Evolutionary conservation across 2,329 filamentous ascomycete species (phyloP), one percentile per base, ranked within the genome.

Genomic region (Fusarium albosuccineum): DNA sequence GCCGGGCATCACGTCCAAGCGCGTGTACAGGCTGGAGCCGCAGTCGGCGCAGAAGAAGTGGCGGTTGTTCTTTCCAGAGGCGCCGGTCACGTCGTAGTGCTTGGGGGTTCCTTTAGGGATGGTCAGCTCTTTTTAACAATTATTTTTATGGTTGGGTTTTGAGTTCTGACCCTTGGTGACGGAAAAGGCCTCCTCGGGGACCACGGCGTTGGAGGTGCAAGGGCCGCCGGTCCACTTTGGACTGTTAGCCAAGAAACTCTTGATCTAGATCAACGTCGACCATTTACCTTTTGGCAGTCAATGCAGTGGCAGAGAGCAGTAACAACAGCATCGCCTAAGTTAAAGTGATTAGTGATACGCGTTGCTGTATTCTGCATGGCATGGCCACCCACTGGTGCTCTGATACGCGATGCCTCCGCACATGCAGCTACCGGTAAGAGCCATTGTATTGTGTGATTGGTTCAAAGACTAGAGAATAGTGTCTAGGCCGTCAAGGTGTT

Each of bases 11-110:
- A 86, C 51, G 29, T 87, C 85, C 27, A 86, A 76, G 71, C 83
- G 79, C 9, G 83, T 85, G 71, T 83, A 87, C 26, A 87, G 67
- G 53, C 80, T 78, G 2, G 80, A 84, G 16, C 85, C 85, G 67
- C 85, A 87, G 61, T 72, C 82, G 14, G 74, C 64, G 71, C 86
- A 87, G 78, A 87, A 87, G 76, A 81, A 86, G 70, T 86, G 85
- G 66, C 82, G 83, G 75, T 87, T 87, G 62, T 81, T 77, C 71
- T 87, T 87, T 30, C 86, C 86, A 0, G 82, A 84, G 36, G 73
- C 80, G 4, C 85, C 86, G 0, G 70, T 76, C 14, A 76, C 74
- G 62, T 86, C 83, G 70, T 80, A 87, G 30, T 78, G 69, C 64
- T 82, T 84, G 13, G 83, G 82, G 5, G 75, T 77, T 34, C 85